Percentiles rank a stretch among this genome's conserved stretches.
Evolutionary conservation across 2,329 filamentous ascomycete species (phyloP).

Genomic region (Thelonectria blattea): DNA sequence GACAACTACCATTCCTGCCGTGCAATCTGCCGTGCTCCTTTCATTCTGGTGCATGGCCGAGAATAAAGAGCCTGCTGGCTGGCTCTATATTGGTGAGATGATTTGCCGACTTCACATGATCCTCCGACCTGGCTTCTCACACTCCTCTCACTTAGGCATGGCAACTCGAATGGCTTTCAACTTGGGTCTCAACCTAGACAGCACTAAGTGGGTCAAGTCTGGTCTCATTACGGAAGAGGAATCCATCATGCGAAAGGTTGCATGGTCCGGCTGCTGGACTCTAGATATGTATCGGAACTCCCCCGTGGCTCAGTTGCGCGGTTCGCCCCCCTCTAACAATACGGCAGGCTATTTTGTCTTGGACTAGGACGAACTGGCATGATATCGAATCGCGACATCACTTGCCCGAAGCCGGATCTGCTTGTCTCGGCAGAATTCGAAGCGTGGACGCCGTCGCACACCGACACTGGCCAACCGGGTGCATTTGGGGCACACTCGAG

Average conservation of each 20-base stretch:
- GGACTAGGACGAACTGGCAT: slow-evolving; percentile 31
- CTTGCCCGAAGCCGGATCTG: slow-evolving; percentile 27
- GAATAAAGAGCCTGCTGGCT: slow-evolving; percentile 33
- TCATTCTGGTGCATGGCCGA: slow-evolving; percentile 29
- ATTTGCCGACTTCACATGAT: neutral
- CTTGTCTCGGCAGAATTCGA: slow-evolving; percentile 21
- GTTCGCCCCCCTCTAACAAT: too few relatives aligned
- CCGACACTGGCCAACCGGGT: neutral
- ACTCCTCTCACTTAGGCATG: slow-evolving; percentile 21
- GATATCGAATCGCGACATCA: slow-evolving; percentile 24
- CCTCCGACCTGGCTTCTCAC: neutral
- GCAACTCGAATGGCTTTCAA: slow-evolving; percentile 37
- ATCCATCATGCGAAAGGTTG: slow-evolving; percentile 28
- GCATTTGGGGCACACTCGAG: neutral
- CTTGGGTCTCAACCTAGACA: slow-evolving; percentile 34
- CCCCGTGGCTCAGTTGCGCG: neutral
- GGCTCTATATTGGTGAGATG: slow-evolving; percentile 28
- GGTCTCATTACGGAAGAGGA: slow-evolving; percentile 25
- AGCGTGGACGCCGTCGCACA: slow-evolving; percentile 20
- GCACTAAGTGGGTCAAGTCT: slow-evolving; percentile 17
- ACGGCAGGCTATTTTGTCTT: slow-evolving; percentile 28
- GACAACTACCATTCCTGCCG: slow-evolving; percentile 30
- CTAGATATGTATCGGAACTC: slow-evolving; percentile 33
- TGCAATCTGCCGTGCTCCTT: slow-evolving; percentile 32
- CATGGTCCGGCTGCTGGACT: slow-evolving; percentile 35